A percentile compares a stretch with the other conserved stretches of the same genome.
phyloP scores from a whole-genome alignment of 768 basidiomycete genomes.

The Boletales sp. region DNA sequence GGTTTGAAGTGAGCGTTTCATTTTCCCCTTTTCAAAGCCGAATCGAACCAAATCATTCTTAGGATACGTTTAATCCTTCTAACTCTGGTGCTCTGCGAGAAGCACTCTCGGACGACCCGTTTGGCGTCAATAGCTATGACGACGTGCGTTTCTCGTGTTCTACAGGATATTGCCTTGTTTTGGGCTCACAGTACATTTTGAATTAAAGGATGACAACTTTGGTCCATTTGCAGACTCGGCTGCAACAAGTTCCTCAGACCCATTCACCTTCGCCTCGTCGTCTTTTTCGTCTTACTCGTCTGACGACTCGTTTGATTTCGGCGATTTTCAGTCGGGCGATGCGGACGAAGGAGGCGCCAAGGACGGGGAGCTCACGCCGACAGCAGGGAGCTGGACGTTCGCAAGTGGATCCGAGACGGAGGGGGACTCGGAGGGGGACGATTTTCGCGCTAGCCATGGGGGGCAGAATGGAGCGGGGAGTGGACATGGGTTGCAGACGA shows the following conservation, averaged over 20 bases:
- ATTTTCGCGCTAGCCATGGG: conserved; percentile 20
- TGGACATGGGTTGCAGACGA: conserved; percentile 23
- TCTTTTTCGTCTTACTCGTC: conserved; percentile 54
- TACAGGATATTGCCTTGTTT: background rate
- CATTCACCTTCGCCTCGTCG: conserved; percentile 47
- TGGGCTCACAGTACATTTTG: too few relatives aligned
- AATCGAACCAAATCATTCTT: background rate
- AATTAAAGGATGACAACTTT: conserved; percentile 54
- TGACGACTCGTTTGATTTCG: conserved; percentile 73
- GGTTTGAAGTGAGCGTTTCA: conserved; percentile 52
- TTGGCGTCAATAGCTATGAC: conserved; percentile 42
- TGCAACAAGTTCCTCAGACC: conserved; percentile 43
- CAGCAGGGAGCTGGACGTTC: conserved; percentile 69
- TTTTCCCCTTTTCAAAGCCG: background rate
- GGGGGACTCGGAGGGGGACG: conserved; percentile 30
- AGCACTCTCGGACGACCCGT: conserved; percentile 46
- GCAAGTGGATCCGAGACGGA: conserved; percentile 39
- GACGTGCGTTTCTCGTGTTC: conserved; percentile 39
- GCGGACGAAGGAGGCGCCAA: conserved; percentile 13
- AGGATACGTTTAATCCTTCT: conserved; percentile 54
- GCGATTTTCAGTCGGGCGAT: conserved; percentile 65
- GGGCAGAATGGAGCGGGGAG: conserved; percentile 8
- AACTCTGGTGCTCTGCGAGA: conserved; percentile 29
- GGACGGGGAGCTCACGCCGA: conserved; percentile 55
- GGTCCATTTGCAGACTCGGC: conserved; percentile 77